Base-by-base conservation (phyloP, 1,284 basidiomycete species). In the Calocybe gambosa region DNA sequence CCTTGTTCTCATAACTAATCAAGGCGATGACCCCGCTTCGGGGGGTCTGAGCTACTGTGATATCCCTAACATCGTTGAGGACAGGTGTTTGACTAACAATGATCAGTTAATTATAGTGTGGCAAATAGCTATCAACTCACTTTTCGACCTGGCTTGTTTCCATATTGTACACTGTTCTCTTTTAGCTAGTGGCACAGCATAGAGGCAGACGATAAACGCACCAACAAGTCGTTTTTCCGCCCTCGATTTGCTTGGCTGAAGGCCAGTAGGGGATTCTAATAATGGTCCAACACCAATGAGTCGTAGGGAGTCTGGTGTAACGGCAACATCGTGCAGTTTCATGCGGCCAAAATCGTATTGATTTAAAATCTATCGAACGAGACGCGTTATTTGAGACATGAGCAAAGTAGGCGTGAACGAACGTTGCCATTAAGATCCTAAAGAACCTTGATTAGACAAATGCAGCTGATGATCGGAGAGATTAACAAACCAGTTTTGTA, bases 211-310 rank as follows among this genome's bases (percentile, higher is more conserved):
- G 23, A 15, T 9, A 19, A 18, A 61, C 78, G 36, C 56, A 85
- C 87, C 80, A 46, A 87, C 76, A 41, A 89, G 77, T 19, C 84
- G 80, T 57, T 89, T 89, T 62, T 89, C 87, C 3, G 76, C 80
- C 49, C 80, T 69, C 19, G 82, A 85, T 62, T 80, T 85, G 58
- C 79, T 85, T 1, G 87, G 87, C 36, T 80, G 76, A 18, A 85
- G 66, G n/a, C 82, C 82, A 39, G 72, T 70, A 1, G 74, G 70
- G 7, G 82, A 82, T 48, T 73, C 67, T 21, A 82, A 68, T 33
- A 88, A 63, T 1, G 82, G 82, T 1, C 82, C 87, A 25, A 89
- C 85, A 21, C 80, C 84, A 19, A 89, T 66, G 54, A 89, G 69
- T 21, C 85, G 73, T 45, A 66, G 59, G 31, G 74, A 72, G 57